Evolutionary conservation across 2,329 filamentous ascomycete species (phyloP).

Genomic region (Fusarium hostae): DNA sequence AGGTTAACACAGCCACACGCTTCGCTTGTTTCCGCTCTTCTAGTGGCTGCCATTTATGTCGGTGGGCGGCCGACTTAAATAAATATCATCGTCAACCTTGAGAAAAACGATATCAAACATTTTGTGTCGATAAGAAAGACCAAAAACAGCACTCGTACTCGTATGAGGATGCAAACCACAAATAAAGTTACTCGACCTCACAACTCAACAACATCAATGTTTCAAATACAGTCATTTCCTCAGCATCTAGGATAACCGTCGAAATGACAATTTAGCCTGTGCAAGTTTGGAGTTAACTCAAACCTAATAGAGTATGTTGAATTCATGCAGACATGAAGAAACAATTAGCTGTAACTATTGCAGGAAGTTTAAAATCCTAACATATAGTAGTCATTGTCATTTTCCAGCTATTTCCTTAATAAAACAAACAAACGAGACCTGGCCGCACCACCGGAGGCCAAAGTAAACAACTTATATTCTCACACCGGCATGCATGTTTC

Average conservation of each 20-base stretch:
- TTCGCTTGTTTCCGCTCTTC: constrained; percentile 19
- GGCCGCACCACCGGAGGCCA: neutral
- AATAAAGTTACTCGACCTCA: no score
- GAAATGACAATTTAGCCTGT: neutral
- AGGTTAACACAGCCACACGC: constrained; percentile 26
- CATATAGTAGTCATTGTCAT: neutral
- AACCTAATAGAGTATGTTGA: neutral
- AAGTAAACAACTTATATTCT: neutral
- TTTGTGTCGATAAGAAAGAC: neutral
- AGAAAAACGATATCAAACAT: neutral
- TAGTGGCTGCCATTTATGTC: constrained; percentile 9
- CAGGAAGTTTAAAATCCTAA: neutral
- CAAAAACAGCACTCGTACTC: neutral
- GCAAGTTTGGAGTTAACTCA: neutral
- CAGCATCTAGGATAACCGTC: neutral
- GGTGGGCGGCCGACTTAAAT: constrained; percentile 17
- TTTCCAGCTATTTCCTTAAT: neutral
- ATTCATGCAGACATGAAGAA: neutral
- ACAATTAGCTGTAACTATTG: neutral
- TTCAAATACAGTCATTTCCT: neutral
- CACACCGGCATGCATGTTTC: neutral
- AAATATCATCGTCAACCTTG: neutral
- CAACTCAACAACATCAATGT: neutral
- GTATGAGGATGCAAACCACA: neutral
- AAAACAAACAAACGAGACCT: neutral